Base-by-base conservation (phyloP, 345 rosid species). In the Populus deltoides region DNA sequence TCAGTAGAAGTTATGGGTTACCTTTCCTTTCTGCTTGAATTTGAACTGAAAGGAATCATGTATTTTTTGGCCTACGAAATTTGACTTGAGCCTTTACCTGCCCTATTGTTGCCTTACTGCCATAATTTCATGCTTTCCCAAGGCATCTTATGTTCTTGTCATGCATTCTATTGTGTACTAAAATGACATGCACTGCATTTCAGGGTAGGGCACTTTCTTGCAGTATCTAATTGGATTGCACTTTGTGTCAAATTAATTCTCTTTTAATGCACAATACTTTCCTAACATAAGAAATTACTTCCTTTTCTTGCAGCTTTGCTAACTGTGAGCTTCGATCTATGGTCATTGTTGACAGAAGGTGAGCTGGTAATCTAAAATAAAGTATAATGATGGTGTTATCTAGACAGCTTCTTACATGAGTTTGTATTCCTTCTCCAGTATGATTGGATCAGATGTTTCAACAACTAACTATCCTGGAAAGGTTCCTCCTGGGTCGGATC, bases 281-380 rank as follows among this genome's bases (percentile, higher is more conserved):
- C 9, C 25, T 38, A 39, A 36, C 5, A 25, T 5, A 41, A 78
- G 59, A 62, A 79, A 66, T 82, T 69, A 78, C 79, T 41, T 51
- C 41, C 41, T 20, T 24, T 61, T 27, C 57, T 65, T 78, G 80
- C 97, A 96, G 99, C 85, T 96, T 91, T 85, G 89, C 97, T 18
- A 96, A 93, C 71, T 93, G 98, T n/a, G 99, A 96, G 89, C 97
- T 93, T 49, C 93, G 99, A 53, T 93, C 99, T 65, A 88, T 92
- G 94, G 88, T 93, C 84, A 88, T 96, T 61, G 90, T 89, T 2
- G 97, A 96, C 81, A 91, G 82, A 85, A 86, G 93, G 97, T 92
- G 79, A 84, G 86, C 31, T 79, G 24, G 65, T 76, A 24, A 35
- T 31, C 35, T 24, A 27, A 11, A 39, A 69, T 43, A 1, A 35